Percentiles rank a stretch among this genome's conserved stretches.
Evolutionary conservation across 2,329 filamentous ascomycete genomes (phyloP).

Genomic region (Fragosphaeria purpurea): DNA sequence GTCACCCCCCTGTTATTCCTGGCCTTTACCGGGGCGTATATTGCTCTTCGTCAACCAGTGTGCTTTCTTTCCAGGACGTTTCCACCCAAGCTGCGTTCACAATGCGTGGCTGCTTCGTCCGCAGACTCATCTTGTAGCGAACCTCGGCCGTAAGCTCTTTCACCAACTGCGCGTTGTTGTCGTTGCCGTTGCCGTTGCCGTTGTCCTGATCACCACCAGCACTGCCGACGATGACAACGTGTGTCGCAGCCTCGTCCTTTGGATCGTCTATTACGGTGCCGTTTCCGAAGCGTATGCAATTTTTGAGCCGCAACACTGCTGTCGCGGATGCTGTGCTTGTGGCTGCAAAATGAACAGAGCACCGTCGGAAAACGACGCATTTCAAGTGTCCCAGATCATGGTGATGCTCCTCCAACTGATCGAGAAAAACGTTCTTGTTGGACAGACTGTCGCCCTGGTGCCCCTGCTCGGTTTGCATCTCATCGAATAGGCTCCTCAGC

Average conservation of each 20-base stretch:
- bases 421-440: slow-evolving; percentile 36
- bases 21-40: slow-evolving; percentile 25
- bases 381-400: slow-evolving; percentile 41
- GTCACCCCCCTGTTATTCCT: too few species aligned
- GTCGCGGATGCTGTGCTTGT: slow-evolving; percentile 10
- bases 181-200: slow-evolving; percentile 10
- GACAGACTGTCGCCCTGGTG: slow-evolving; percentile 21
- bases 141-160: slow-evolving; percentile 32
- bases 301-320: slow-evolving; percentile 24
- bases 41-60: slow-evolving; percentile 68
- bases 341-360: slow-evolving; percentile 30
- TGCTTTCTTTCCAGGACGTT: slow-evolving; percentile 70
- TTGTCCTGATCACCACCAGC: too few species aligned
- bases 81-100: slow-evolving; percentile 65
- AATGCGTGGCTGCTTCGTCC: slow-evolving; percentile 52
- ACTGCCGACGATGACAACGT: slow-evolving; percentile 52
- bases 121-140: slow-evolving; percentile 33
- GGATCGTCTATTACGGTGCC: slow-evolving; percentile 46
- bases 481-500: slow-evolving; percentile 30
- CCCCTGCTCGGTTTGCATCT: slow-evolving; percentile 17
- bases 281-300: slow-evolving; percentile 58
- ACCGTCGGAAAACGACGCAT: slow-evolving; percentile 42
- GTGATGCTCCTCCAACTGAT: slow-evolving; percentile 46
- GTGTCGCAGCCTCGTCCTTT: slow-evolving; percentile 51
- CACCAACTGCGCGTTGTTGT: slow-evolving; percentile 26